A percentile compares a stretch with the other conserved stretches of the same genome.
Evolutionary conservation across 2,329 filamentous ascomycete species (phyloP).

Genomic region (Cordyceps militaris): DNA sequence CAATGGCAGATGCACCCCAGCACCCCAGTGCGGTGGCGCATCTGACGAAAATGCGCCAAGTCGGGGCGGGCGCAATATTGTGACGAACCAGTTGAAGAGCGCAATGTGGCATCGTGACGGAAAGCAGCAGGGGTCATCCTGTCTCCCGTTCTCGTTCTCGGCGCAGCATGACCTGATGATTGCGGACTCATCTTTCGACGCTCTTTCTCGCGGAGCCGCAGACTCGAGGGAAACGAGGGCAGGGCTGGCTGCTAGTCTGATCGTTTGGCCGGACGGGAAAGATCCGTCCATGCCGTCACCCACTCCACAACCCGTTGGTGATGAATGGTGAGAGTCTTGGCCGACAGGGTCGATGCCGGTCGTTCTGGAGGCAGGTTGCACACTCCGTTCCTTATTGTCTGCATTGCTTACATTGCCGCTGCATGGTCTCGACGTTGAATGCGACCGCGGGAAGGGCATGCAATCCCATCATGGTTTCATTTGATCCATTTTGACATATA

Average conservation of each 20-base stretch:
- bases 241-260: not conserved
- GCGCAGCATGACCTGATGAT: not conserved
- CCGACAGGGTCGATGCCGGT: not conserved
- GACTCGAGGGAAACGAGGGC: not conserved
- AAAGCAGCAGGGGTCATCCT: not conserved
- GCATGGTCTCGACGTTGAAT: not conserved
- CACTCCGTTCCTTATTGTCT: not conserved
- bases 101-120: not conserved
- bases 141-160: not conserved
- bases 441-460: not conserved
- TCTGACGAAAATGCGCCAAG: not conserved
- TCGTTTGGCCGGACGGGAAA: not conserved
- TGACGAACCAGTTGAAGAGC: constrained; percentile 1
- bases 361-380: not conserved
- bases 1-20: not conserved
- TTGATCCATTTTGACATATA: no score
- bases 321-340: not conserved
- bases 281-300: not conserved
- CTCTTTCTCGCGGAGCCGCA: not conserved
- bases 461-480: not conserved
- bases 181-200: not conserved
- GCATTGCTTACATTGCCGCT: not conserved
- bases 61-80: not conserved
- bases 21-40: not conserved
- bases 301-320: not conserved